phyloP scores from a whole-genome alignment of 2,329 filamentous ascomycete species.

The Talaromyces verruculosus region DNA sequence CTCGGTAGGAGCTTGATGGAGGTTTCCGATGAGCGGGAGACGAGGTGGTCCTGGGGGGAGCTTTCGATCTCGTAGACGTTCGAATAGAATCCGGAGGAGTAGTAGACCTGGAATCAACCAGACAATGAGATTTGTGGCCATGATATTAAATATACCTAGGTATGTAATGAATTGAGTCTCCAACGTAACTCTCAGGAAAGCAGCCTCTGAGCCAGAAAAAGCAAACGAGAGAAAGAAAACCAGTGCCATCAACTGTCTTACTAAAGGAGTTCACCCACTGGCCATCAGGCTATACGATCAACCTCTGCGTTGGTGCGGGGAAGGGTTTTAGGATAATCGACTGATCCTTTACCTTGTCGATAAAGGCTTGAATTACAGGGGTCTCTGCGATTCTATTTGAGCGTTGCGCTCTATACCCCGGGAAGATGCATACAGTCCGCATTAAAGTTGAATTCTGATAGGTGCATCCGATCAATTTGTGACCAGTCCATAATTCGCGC shows the following conservation, averaged over 20 bases:
- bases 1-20: conserved; percentile 25
- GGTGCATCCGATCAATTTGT: not conserved
- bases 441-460: not conserved
- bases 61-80: not conserved
- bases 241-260: not conserved
- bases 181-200: not conserved
- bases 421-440: not conserved
- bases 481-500: not conserved
- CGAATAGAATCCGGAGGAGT: not conserved
- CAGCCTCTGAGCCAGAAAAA: not conserved
- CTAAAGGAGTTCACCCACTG: not conserved
- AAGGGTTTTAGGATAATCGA: not conserved
- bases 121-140: not conserved
- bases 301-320: not conserved
- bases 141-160: not conserved
- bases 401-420: no score
- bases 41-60: conserved; percentile 28
- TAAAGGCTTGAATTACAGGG: not conserved
- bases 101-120: not conserved
- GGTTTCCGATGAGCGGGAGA: conserved; percentile 29
- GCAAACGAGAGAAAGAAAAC: not conserved
- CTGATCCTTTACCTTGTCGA: not conserved
- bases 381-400: not conserved
- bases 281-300: not conserved
- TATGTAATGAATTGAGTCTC: not conserved